Evolutionary conservation across 805 yeast species (phyloP).

Genomic region (Kazachstania taianensis): DNA sequence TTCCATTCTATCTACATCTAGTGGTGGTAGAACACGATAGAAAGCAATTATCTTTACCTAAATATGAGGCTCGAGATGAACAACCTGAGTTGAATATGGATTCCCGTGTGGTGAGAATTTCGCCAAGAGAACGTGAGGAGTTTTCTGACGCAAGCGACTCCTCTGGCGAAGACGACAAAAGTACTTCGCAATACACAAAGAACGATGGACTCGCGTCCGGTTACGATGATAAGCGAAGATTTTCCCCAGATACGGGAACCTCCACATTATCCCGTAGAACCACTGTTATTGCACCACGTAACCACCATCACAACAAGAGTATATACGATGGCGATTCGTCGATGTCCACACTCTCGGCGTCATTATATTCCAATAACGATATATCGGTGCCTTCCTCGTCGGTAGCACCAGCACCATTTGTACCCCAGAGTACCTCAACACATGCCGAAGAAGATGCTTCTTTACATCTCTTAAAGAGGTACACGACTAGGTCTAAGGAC

Average conservation of each 20-base stretch:
- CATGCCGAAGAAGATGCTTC: neutral
- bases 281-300: neutral
- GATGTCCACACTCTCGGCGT: slow-evolving; percentile 1
- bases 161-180: slow-evolving; percentile 1
- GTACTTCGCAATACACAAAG: too few relatives aligned
- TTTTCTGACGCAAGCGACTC: slow-evolving; percentile 6
- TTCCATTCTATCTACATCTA: slow-evolving; percentile 68
- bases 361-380: slow-evolving; percentile 3
- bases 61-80: slow-evolving; percentile 64
- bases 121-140: slow-evolving; percentile 11
- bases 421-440: neutral
- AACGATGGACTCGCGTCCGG: too few relatives aligned
- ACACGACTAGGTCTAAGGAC: slow-evolving; percentile 4
- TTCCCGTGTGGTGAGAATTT: slow-evolving; percentile 60
- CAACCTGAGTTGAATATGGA: slow-evolving; percentile 71
- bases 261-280: neutral
- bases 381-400: neutral
- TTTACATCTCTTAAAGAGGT: neutral
- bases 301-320: too few relatives aligned
- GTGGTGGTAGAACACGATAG: slow-evolving; percentile 65
- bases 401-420: slow-evolving; percentile 1
- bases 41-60: slow-evolving; percentile 50
- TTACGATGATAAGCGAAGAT: neutral
- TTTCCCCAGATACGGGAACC: neutral
- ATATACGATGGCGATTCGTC: neutral